Base-by-base conservation (phyloP, 345 rosid species). In the Eucalyptus virginea region DNA sequence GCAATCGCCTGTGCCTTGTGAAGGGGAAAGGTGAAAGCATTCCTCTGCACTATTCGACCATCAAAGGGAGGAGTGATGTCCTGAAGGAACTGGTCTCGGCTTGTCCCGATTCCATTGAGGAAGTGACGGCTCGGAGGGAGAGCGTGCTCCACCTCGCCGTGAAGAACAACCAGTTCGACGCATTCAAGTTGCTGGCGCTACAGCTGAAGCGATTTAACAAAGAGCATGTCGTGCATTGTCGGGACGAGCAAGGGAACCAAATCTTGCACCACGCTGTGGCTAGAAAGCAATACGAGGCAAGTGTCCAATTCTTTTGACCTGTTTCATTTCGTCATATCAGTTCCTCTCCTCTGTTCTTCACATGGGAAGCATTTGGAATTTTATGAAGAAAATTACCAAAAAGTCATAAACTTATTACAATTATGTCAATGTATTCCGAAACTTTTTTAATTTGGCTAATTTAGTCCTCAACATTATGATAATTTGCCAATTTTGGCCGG, bases 11-110 rank as follows among this genome's bases (percentile, higher is more conserved):
- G 9, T 92, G 94, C 54, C 92, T 90, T 60, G 81, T 92, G 87
- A 93, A 94, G 89, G 94, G 95, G 49, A 92, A 90, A 89, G 94
- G 93, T 6, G 88, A 92, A 26, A 92, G 80, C 89, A 87, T 92
- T 87, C 89, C 95, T 18, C 93, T 93, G 88, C 94, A 94, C 87
- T 93, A 88, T 56, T 92, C 92, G 32, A 91, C 90, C n/a, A 90
- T 91, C 87, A 91, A 91, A 56, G 93, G 94, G 15, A 92, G 89
- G 67, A 65, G 89, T 67, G 42, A 87, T n/a, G 90, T 90, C 89
- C 80, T 93, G 47, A 81, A 88, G 77, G 91, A 90, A 87, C 80
- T 90, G 88, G 87, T 94, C 4, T 88, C 89, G 24, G 91, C 94
- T 47, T 90, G 92, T 52, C 91, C 92, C 2, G 67, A 81, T 23